Evolutionary conservation across 2,329 filamentous ascomycete genomes (phyloP).

Genomic region (Cadophora sp.): DNA sequence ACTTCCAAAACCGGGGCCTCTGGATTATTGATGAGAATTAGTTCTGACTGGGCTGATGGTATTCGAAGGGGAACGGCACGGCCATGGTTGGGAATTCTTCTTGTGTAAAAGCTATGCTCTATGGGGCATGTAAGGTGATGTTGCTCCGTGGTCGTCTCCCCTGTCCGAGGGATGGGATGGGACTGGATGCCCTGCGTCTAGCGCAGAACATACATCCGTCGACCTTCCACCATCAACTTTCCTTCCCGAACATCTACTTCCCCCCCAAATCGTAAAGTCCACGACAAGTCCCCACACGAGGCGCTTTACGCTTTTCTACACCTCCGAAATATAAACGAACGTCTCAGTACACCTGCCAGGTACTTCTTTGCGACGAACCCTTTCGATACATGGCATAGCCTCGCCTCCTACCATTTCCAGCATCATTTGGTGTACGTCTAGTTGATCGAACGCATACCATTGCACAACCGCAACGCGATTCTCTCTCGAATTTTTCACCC

Average conservation of each 20-base stretch:
- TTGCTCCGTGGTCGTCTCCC: slow-evolving; percentile 1
- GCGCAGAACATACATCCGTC: slow-evolving; percentile 4
- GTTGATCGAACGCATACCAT: slow-evolving; percentile 12
- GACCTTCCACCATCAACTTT: slow-evolving; percentile 18
- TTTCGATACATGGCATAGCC: slow-evolving; percentile 16
- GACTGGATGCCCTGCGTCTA: neutral
- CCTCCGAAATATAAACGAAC: neutral
- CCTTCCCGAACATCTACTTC: slow-evolving; percentile 11
- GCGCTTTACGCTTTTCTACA: neutral
- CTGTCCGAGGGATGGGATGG: neutral
- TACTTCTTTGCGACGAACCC: slow-evolving; percentile 5
- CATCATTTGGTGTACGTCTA: slow-evolving; percentile 19
- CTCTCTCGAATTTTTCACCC: neutral
- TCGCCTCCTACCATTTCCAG: slow-evolving; percentile 18
- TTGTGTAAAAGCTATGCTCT: neutral
- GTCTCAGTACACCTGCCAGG: neutral
- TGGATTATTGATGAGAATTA: neutral
- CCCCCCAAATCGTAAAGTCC: slow-evolving; percentile 2
- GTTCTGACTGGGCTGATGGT: neutral
- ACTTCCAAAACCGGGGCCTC: neutral
- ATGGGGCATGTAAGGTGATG: neutral
- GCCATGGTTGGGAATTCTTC: neutral
- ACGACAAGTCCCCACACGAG: neutral
- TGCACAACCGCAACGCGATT: slow-evolving; percentile 23
- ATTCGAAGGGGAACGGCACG: neutral